Evolutionary conservation across 2,329 filamentous ascomycete species (phyloP).

Genomic region (Alternaria solani): DNA sequence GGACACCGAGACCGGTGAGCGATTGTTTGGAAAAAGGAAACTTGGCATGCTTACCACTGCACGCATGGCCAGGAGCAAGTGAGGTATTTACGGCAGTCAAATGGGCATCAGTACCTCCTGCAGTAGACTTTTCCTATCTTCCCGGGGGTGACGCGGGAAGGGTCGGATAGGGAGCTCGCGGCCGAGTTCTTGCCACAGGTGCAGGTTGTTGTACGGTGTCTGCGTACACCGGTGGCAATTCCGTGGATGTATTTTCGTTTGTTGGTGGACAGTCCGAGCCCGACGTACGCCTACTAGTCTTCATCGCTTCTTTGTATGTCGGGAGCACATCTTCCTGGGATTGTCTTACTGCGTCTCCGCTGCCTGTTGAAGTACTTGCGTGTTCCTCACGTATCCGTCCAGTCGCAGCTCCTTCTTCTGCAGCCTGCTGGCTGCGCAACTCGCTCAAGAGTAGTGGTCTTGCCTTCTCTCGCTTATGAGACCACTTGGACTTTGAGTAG

Average conservation of each 20-base stretch:
- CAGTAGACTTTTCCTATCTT: not conserved
- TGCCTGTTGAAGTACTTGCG: not conserved
- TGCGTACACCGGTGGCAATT: slow-evolving; percentile 5
- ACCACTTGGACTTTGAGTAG: not conserved
- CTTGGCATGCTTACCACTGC: not conserved
- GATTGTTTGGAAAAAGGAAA: not conserved
- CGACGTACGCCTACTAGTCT: not conserved
- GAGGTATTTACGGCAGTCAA: not conserved
- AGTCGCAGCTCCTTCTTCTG: not conserved
- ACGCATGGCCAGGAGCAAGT: not conserved
- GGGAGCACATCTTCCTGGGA: slow-evolving; percentile 1
- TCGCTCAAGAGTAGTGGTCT: slow-evolving; percentile 3
- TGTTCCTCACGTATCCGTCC: not conserved
- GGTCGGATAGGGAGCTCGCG: not conserved
- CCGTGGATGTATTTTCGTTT: not conserved
- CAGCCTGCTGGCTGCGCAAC: not conserved
- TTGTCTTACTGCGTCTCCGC: not conserved
- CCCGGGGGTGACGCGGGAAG: slow-evolving; percentile 5
- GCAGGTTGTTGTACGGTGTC: not conserved
- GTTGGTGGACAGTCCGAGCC: not conserved
- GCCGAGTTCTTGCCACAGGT: not conserved
- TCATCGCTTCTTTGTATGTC: slow-evolving; percentile 10
- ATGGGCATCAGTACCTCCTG: not conserved
- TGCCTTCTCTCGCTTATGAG: not conserved
- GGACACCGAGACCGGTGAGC: not conserved